Percentiles rank a stretch among this genome's conserved stretches.
phyloP scores from a whole-genome alignment of 2,329 filamentous ascomycete genomes.

The Massarina eburnea region DNA sequence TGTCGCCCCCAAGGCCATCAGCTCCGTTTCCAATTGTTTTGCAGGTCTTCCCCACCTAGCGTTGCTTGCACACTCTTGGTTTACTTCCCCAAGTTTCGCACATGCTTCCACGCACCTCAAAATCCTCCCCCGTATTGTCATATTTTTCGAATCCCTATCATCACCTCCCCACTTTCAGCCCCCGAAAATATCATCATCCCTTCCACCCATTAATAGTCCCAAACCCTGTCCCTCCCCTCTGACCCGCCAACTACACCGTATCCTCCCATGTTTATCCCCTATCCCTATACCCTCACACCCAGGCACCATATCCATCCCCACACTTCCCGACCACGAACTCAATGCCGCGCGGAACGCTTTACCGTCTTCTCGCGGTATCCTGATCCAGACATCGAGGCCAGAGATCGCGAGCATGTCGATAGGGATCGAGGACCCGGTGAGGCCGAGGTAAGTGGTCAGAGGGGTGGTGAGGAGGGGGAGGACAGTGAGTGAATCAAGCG shows the following conservation, averaged over 20 bases:
- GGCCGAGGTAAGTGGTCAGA: conserved; percentile 69
- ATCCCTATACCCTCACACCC: conserved; percentile 10
- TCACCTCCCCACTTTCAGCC: conserved; percentile 5
- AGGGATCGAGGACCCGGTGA: conserved; percentile 66
- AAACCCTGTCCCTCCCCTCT: conserved; percentile 13
- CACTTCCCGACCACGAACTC: conserved; percentile 28
- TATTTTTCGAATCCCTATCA: not conserved
- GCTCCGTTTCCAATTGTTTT: too few species aligned
- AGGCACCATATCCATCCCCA: conserved; percentile 22
- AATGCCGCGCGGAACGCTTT: conserved; percentile 24
- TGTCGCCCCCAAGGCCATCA: too few species aligned
- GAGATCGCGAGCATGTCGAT: conserved; percentile 66
- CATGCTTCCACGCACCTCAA: not conserved
- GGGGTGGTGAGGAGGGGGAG: conserved; percentile 65
- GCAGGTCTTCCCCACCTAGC: too few species aligned
- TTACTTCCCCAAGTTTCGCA: not conserved
- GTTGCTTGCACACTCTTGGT: too few species aligned
- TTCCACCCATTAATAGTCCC: conserved; percentile 10
- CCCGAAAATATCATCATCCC: conserved; percentile 18
- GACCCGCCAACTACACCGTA: conserved; percentile 34
- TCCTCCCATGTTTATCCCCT: conserved; percentile 7
- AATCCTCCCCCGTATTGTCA: not conserved
- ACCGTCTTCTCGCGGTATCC: conserved; percentile 30
- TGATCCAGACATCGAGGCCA: conserved; percentile 22
- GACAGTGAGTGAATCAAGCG: conserved; percentile 63